A percentile compares a stretch with the other conserved stretches of the same genome.
These are phyloP conservation scores for Aspergillus hancockii DNA, from an alignment of 495 filamentous ascomycete genomes.

Conservation along the genomic window DNA sequence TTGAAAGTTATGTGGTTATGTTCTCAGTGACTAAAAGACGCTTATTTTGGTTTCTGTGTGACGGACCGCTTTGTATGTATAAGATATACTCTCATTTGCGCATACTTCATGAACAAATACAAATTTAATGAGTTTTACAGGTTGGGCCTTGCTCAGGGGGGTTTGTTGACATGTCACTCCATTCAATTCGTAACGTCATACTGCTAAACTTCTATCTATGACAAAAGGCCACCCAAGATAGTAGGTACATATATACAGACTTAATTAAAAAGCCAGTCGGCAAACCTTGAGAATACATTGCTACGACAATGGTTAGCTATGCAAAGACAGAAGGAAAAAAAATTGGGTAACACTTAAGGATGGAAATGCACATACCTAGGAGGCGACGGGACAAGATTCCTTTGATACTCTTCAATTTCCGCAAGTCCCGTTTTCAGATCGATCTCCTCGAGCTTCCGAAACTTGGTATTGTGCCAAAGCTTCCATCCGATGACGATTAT, in stretches of 20 bases:
- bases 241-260: not conserved
- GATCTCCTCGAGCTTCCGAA: constrained; percentile 58
- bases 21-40: not conserved
- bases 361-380: constrained; percentile 51
- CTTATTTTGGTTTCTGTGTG: not conserved
- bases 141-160: not conserved
- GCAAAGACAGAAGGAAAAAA: not conserved
- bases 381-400: constrained; percentile 57
- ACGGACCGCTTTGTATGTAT: not conserved
- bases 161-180: not conserved
- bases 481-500: constrained; percentile 73
- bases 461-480: constrained; percentile 61
- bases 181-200: not conserved
- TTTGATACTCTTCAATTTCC: constrained; percentile 73
- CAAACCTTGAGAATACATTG: constrained; percentile 27
- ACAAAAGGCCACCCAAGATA: not conserved
- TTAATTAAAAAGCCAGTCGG: constrained; percentile 25
- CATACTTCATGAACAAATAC: not conserved
- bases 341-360: not conserved
- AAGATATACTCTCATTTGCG: not conserved
- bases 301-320: constrained; percentile 21
- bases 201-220: not conserved
- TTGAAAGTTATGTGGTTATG: not conserved
- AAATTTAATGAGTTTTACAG: not conserved
- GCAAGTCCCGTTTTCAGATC: constrained; percentile 65